A percentile compares a stretch with the other conserved stretches of the same genome.
These are phyloP conservation scores for Hansenula lynferdii DNA, from an alignment of 1,139 yeast species.

Conservation along the genomic window DNA sequence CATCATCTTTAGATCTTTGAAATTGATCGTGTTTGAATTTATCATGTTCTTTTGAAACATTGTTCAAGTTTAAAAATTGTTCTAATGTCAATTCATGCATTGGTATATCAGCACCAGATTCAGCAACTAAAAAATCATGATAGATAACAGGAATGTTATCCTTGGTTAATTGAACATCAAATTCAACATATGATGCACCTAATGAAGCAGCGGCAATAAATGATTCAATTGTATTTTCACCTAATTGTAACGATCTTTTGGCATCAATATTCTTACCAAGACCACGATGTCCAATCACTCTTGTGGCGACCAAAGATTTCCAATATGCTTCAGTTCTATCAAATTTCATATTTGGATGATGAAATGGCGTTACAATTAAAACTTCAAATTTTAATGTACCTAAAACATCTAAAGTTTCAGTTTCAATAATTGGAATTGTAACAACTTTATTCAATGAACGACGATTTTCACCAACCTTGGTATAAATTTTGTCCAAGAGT, in stretches of 20 bases:
- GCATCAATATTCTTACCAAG: slow-evolving; percentile 78
- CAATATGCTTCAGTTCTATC: slow-evolving; percentile 81
- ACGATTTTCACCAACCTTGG: slow-evolving; percentile 66
- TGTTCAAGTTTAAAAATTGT: slow-evolving; percentile 71
- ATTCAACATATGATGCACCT: slow-evolving; percentile 91
- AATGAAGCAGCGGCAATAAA: slow-evolving; percentile 95
- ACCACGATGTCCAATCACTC: slow-evolving; percentile 97
- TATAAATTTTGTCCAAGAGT: slow-evolving; percentile 54
- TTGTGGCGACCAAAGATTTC: slow-evolving; percentile 83
- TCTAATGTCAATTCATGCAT: slow-evolving; percentile 91
- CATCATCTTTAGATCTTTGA: slow-evolving; percentile 10
- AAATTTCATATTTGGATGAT: slow-evolving; percentile 64
- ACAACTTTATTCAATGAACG: slow-evolving; percentile 63
- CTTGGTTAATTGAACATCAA: slow-evolving; percentile 95
- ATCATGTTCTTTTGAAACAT: slow-evolving; percentile 18
- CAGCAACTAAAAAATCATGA: slow-evolving; percentile 94
- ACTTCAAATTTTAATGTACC: slow-evolving; percentile 79
- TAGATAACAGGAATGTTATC: slow-evolving; percentile 90
- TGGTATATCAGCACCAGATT: slow-evolving; percentile 93
- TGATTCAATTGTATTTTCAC: slow-evolving; percentile 94
- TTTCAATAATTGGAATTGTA: slow-evolving; percentile 76
- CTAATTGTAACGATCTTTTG: slow-evolving; percentile 79
- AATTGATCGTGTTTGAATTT: too few species aligned
- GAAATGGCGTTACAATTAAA: slow-evolving; percentile 66
- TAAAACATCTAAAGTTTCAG: slow-evolving; percentile 64